These are phyloP conservation scores for Dichomitus squalens DNA, from an alignment of 1,284 basidiomycete genomes.

Conservation along the genomic window DNA sequence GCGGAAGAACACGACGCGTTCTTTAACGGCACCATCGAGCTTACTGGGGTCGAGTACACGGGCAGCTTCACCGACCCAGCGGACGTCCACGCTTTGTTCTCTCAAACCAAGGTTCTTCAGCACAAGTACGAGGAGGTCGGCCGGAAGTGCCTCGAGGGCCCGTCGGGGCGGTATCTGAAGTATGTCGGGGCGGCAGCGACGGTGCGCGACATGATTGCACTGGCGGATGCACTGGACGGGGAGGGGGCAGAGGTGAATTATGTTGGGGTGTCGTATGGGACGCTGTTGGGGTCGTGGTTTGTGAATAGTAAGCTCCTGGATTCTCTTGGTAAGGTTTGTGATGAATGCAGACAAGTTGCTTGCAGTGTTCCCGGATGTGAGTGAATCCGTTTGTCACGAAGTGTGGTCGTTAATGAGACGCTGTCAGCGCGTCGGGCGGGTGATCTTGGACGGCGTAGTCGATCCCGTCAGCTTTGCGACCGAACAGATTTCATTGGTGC, in stretches of 20 bases:
- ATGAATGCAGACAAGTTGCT: too few relatives aligned
- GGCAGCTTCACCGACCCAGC: constrained; percentile 9
- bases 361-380: constrained; percentile 19
- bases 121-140: constrained; percentile 14
- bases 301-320: constrained; percentile 22
- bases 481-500: constrained; percentile 2
- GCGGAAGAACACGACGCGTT: constrained; percentile 7
- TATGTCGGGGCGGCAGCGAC: constrained; percentile 24
- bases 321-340: too few relatives aligned
- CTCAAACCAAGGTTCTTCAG: constrained; percentile 10
- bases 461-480: constrained; percentile 6
- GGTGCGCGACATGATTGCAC: constrained; percentile 19
- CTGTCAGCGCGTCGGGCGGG: constrained; percentile 18
- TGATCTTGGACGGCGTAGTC: constrained; percentile 17
- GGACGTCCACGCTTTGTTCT: constrained; percentile 6
- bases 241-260: constrained; percentile 16
- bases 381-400: too few relatives aligned
- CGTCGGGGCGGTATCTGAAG: constrained; percentile 4
- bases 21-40: constrained; percentile 14
- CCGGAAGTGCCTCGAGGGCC: constrained; percentile 8
- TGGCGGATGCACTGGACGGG: constrained; percentile 22
- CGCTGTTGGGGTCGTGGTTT: constrained; percentile 18
- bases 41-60: constrained; percentile 12
- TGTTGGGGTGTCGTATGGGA: constrained; percentile 18
- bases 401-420: neutral